Evolutionary conservation across 2,329 filamentous ascomycete genomes (phyloP), one percentile per base, ranked within the genome.

Genomic region (Aspergillus neoniger): DNA sequence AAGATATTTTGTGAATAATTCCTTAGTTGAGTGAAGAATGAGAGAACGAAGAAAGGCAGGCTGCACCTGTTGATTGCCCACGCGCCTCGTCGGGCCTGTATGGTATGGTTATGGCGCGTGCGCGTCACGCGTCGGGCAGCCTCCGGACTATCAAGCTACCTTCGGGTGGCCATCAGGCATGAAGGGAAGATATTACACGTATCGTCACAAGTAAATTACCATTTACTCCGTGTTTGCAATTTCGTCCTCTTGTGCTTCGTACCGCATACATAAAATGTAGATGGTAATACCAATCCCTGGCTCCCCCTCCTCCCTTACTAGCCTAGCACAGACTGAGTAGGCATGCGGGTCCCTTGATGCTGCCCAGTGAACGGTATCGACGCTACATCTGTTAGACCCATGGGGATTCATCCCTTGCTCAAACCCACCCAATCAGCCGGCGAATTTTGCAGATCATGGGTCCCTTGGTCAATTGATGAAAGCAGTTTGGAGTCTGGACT

Each of bases 51-150:
- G 58, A 55, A 56, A 36, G 58, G 55, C 51, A 55, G 56, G 56
- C 56, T 61, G 63, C 55, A 61, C 55, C 63, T 63, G 65, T 64
- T 67, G 65, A 61, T 59, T 62, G 49, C 49, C 32, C 38, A 61
- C 59, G 55, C 55, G 55, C 32, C 38, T 53, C n/a, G 49, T 32
- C 36, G 32, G 58, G 60, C 60, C 7, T 36, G 67, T 72, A 62
- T 65, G 54, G 70, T 74, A 74, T 71, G 63, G 72, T 73, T 65
- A 63, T n/a, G 9, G 58, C 61, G 61, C 62, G 58, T 50, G 58
- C 69, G 67, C 67, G 68, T 70, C 67, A 57, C 72, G 71, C 71
- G 71, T 72, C 61, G 41, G 21, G 9, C 21, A 7, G 15, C 15
- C 12, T 39, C 25, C 12, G 19, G 12, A n/a, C n/a, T 19, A 28